phyloP scores from a whole-genome alignment of 495 filamentous ascomycete genomes.

The Pseudoneurospora amorphoporcata region DNA sequence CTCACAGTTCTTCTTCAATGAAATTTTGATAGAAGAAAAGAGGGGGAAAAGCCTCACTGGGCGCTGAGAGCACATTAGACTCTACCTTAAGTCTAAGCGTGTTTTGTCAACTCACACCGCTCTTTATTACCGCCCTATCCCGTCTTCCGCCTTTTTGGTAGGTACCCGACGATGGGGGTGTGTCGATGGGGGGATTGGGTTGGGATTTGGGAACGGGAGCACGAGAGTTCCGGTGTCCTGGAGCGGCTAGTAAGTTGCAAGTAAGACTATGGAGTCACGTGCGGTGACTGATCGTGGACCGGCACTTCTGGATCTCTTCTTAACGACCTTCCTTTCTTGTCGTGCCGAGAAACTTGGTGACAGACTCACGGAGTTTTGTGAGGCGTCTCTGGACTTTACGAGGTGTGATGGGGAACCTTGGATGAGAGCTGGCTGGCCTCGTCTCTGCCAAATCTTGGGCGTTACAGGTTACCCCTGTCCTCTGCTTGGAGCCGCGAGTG shows the following conservation, averaged over 20 bases:
- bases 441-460: background rate
- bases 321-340: slow-evolving; percentile 21
- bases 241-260: background rate
- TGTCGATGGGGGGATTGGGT: background rate
- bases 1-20: background rate
- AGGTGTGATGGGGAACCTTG: background rate
- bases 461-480: background rate
- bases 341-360: slow-evolving; percentile 4
- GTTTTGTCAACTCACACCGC: background rate
- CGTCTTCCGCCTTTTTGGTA: background rate
- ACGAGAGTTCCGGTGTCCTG: background rate
- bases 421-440: background rate
- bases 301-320: background rate
- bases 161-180: background rate
- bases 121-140: background rate
- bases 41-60: background rate
- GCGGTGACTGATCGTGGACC: background rate
- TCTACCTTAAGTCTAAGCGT: background rate
- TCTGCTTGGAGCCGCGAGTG: background rate
- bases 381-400: background rate
- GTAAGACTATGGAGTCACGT: background rate
- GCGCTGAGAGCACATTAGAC: background rate
- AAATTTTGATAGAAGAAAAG: background rate
- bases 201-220: background rate
- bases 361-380: background rate